Percentiles rank a stretch among this genome's conserved stretches.
phyloP scores from a whole-genome alignment of 495 filamentous ascomycete species.

The Acidomyces sp. region DNA sequence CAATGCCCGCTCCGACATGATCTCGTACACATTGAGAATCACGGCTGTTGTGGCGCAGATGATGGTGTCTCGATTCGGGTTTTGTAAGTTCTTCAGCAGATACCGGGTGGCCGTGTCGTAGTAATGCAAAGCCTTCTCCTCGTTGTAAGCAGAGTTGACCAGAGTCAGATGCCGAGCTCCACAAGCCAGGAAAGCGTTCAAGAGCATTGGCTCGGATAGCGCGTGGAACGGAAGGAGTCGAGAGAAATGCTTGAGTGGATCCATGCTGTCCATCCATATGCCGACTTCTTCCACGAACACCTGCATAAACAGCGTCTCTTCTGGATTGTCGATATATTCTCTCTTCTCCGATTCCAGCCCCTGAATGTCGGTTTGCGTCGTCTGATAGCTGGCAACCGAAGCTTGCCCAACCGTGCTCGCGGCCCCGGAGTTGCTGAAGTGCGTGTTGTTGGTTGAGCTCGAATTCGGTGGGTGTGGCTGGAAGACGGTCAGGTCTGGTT shows the following conservation, averaged over 20 bases:
- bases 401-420: constrained; percentile 12
- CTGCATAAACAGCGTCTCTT: constrained; percentile 77
- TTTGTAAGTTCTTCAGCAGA: constrained; percentile 58
- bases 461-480: constrained; percentile 23
- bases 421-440: constrained; percentile 32
- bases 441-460: constrained; percentile 18
- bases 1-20: constrained; percentile 65
- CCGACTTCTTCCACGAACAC: constrained; percentile 85
- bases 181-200: constrained; percentile 82
- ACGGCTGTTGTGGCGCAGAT: constrained; percentile 84
- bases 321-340: constrained; percentile 50
- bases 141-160: constrained; percentile 53
- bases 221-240: constrained; percentile 68
- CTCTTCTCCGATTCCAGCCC: constrained; percentile 19
- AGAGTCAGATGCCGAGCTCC: constrained; percentile 69
- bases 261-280: constrained; percentile 87
- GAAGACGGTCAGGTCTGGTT: constrained; percentile 20
- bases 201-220: constrained; percentile 73
- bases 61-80: constrained; percentile 68
- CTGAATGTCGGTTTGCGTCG: constrained; percentile 1
- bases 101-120: constrained; percentile 70
- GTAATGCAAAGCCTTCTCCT: constrained; percentile 67
- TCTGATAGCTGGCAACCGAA: constrained; percentile 10
- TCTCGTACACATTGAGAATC: constrained; percentile 81
- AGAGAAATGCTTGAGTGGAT: constrained; percentile 79